A percentile compares a stretch with the other conserved stretches of the same genome.
These are phyloP conservation scores for Diversispora eburnea DNA, from an alignment of 192 early-diverging fungal species.

Conservation along the genomic window DNA sequence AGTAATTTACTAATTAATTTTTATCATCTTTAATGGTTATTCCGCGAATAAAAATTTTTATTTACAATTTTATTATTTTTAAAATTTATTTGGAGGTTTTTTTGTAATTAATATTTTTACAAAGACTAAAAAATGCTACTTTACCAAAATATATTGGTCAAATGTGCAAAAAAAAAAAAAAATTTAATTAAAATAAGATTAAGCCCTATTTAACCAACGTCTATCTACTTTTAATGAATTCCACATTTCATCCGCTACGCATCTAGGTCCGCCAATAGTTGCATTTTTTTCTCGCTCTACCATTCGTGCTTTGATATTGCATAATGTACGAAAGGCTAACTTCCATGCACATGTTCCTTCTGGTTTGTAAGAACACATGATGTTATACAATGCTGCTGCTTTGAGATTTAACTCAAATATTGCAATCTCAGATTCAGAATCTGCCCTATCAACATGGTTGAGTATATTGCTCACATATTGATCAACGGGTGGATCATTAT, in stretches of 20 bases:
- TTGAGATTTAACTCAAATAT: conserved; percentile 11
- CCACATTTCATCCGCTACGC: background rate
- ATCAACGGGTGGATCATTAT: background rate
- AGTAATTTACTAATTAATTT: no score
- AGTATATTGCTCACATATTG: background rate
- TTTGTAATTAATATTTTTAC: no score
- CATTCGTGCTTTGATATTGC: conserved; percentile 19
- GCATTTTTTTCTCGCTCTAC: background rate
- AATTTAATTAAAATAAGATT: no score
- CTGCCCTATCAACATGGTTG: background rate
- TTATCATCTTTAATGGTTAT: no score
- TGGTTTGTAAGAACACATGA: background rate
- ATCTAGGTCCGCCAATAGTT: conserved; percentile 5
- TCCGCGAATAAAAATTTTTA: no score
- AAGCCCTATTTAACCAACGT: background rate
- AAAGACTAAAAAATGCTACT: no score
- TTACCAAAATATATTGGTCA: no score
- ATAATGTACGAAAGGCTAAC: conserved; percentile 13
- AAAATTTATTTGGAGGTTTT: no score
- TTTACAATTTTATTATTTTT: no score
- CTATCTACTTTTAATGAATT: conserved; percentile 8
- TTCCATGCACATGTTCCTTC: background rate
- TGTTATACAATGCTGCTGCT: background rate
- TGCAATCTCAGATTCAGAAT: background rate
- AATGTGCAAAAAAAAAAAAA: no score